Percentiles rank a stretch among this genome's conserved stretches.
These are phyloP conservation scores for Candida tetrigidarum DNA, from an alignment of 1,139 yeast species.

Conservation along the genomic window DNA sequence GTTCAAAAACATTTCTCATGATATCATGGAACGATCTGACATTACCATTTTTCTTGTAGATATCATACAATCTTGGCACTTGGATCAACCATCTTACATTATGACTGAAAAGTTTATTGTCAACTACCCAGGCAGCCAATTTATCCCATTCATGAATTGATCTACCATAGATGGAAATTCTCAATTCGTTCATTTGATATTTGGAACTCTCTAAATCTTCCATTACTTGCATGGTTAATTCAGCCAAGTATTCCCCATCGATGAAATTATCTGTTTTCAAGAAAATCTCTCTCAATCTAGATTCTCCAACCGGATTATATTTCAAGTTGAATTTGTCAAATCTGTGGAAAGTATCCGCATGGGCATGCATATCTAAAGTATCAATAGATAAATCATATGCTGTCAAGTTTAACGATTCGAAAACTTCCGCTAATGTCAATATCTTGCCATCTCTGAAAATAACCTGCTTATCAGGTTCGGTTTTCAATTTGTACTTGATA, in stretches of 20 bases:
- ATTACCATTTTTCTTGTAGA: slow-evolving; percentile 78
- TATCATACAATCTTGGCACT: slow-evolving; percentile 89
- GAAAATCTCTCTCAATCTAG: slow-evolving; percentile 93
- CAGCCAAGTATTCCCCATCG: slow-evolving; percentile 88
- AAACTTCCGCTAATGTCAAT: slow-evolving; percentile 85
- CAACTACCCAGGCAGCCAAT: slow-evolving; percentile 93
- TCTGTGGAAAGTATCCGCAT: slow-evolving; percentile 95
- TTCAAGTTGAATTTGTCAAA: slow-evolving; percentile 97
- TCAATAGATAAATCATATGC: slow-evolving; percentile 97
- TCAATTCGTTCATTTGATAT: slow-evolving; percentile 95
- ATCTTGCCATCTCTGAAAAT: slow-evolving; percentile 92
- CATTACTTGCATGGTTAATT: slow-evolving; percentile 89
- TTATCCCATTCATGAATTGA: slow-evolving; percentile 93
- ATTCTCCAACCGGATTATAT: slow-evolving; percentile 98
- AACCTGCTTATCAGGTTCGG: slow-evolving; percentile 80
- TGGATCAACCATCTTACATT: slow-evolving; percentile 98
- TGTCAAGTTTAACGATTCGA: slow-evolving; percentile 84
- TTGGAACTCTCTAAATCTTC: slow-evolving; percentile 93
- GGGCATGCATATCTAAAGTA: slow-evolving; percentile 99
- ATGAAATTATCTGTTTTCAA: slow-evolving; percentile 94
- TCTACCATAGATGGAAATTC: slow-evolving; percentile 94
- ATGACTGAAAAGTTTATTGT: slow-evolving; percentile 87
- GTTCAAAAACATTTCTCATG: slow-evolving; percentile 77
- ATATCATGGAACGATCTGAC: slow-evolving; percentile 78
- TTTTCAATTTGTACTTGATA: slow-evolving; percentile 80